Base-by-base conservation (phyloP, 805 yeast genomes). In the Maudiozyma saulgeensis region DNA sequence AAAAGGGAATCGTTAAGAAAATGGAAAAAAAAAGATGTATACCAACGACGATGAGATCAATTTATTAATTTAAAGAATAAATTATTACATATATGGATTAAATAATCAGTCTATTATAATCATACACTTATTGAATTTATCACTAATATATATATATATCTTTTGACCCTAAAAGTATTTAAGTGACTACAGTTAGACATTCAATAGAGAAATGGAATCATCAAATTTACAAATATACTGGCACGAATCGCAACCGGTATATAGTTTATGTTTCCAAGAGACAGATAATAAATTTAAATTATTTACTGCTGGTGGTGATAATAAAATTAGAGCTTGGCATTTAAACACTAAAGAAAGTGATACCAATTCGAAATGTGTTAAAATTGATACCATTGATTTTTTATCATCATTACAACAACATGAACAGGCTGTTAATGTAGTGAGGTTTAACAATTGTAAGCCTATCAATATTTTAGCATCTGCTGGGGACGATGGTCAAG, bases 251-350 rank as follows among this genome's bases (percentile, higher is more conserved):
- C 81, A 80, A 57, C 91, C 95, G 0, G 82, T 86, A 2, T 86
- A 85, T 59, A 75, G 82, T 18, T 74, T 81, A 2, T 77, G 78
- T 51, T 79, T 82, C 61, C 90, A 84, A 60, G 89, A 84, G 60
- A 81, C 81, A 1, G 54, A 32, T 9, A 11, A 6, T 12, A 6
- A 28, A n/a, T 25, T 16, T 8, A 75, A 95, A 45, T 68, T 91
- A 35, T 91, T 83, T 3, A 91, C 98, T 0, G 96, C 88, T 0
- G 98, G 98, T 23, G 97, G 97, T 41, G 99, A 93, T 66, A 86
- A 84, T 62, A 86, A 87, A 57, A 84, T 88, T n/a, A 73, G 97
- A 46, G 67, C 79, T 28, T 75, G 84, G 80, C 55, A 56, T 48
- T 52, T 64, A 52, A 59, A 59, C 47, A 50, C 57, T 40, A 49